These are phyloP conservation scores for Strobilomyces echinocephalus DNA, from an alignment of 768 basidiomycete species.

Conservation along the genomic window DNA sequence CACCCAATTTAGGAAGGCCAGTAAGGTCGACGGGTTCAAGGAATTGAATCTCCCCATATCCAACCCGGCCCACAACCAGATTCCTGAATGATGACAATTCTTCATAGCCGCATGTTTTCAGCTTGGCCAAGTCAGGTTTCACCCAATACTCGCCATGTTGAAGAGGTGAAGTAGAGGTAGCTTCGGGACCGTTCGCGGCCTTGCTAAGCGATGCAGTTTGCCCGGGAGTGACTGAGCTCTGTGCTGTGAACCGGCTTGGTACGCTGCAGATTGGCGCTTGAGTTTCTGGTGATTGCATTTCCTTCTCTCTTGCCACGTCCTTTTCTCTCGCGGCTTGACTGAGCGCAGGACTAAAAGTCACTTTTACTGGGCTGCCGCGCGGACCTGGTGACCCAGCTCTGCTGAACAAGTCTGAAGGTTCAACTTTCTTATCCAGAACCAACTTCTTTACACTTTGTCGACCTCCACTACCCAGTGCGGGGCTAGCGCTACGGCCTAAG, in stretches of 20 bases:
- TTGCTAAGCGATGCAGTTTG: conserved; percentile 25
- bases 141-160: conserved; percentile 92
- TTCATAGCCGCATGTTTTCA: conserved; percentile 68
- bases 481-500: conserved; percentile 51
- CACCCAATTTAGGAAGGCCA: conserved; percentile 69
- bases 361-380: conserved; percentile 37
- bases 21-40: conserved; percentile 83
- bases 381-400: conserved; percentile 36
- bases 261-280: conserved; percentile 38
- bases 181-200: conserved; percentile 25
- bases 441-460: conserved; percentile 91
- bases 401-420: conserved; percentile 66
- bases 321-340: conserved; percentile 73
- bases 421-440: conserved; percentile 79
- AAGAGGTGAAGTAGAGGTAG: conserved; percentile 33
- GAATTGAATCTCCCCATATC: conserved; percentile 85
- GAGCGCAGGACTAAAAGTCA: conserved; percentile 71
- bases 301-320: conserved; percentile 46
- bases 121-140: conserved; percentile 68
- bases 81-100: conserved; percentile 69
- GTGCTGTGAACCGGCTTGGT: conserved; percentile 39
- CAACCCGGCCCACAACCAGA: conserved; percentile 85
- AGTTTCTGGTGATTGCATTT: conserved; percentile 21
- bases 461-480: conserved; percentile 62
- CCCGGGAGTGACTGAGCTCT: conserved; percentile 29